A percentile compares a stretch with the other conserved stretches of the same genome.
Evolutionary conservation across 208 protist species (phyloP).

Genomic region (Acanthamoeba healyi): DNA sequence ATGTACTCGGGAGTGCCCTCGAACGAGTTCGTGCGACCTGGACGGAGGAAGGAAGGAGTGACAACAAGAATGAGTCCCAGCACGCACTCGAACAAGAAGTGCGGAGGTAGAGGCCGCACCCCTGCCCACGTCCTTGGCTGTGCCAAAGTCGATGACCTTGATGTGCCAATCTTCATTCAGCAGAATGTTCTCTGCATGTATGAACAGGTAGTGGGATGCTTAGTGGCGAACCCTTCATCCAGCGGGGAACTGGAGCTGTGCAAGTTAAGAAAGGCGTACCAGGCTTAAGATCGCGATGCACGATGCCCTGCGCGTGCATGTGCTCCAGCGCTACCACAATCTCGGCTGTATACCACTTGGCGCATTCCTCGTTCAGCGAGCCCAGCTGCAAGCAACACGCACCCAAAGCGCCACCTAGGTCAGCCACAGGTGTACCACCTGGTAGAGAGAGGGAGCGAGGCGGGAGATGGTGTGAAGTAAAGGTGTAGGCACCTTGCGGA

Average conservation of each 20-base stretch:
- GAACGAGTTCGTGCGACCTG: conserved; percentile 78
- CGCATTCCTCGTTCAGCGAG: conserved; percentile 78
- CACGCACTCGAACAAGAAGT: too few species aligned
- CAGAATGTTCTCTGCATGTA: neutral
- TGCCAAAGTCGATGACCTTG: conserved; percentile 66
- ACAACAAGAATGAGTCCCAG: too few species aligned
- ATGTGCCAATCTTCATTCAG: conserved; percentile 44
- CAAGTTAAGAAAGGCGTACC: neutral
- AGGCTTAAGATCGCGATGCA: conserved; percentile 79
- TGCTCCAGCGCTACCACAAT: conserved; percentile 91
- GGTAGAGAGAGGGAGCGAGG: neutral
- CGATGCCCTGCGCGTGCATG: conserved; percentile 85
- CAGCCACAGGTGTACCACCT: too few species aligned
- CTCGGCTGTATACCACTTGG: conserved; percentile 91
- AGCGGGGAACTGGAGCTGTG: neutral
- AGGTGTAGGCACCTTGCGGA: neutral
- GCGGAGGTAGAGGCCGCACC: neutral
- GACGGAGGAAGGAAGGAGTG: neutral
- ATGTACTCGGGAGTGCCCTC: conserved; percentile 85
- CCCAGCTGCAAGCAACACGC: conserved; percentile 65
- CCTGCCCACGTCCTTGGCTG: conserved; percentile 40
- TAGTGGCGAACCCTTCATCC: neutral
- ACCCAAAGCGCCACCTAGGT: neutral
- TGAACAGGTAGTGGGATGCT: too few species aligned
- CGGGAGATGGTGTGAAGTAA: neutral